Base-by-base conservation (phyloP, 2,329 filamentous ascomycete genomes). In the Seiridium cupressi region DNA sequence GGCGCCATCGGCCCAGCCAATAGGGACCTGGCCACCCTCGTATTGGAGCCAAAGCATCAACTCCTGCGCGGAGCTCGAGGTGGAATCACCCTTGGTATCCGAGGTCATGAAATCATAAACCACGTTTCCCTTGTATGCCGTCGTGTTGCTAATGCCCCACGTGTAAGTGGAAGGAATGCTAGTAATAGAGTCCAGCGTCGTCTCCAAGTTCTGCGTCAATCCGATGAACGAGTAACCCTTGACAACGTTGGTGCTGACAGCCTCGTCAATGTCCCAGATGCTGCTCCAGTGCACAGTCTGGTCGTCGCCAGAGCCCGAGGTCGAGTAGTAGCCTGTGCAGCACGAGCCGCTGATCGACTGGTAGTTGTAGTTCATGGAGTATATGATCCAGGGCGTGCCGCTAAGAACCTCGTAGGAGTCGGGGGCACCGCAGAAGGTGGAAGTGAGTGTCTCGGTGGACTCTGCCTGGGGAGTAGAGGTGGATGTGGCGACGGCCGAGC, bases 171-270 rank as follows among this genome's bases (percentile, higher is more conserved):
- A 69, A 0, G 77, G 77, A 34, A 79, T 79, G 47, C 70, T 72
- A 4, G 66, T 64, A 40, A 79, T 79, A 7, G 67, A 71, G 4
- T 70, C 72, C 34, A 79, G 65, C 34, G 66, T 69, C 13, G 69
- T 77, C 63, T 77, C 74, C 7, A 79, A 68, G 60, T 76, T 75
- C 62, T 77, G 69, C 5, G 76, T 79, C 31, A 79, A 66, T 4
- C 77, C 77, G 42, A 79, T 72, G 65, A 79, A 79, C 1, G 74
- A 75, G 64, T 79, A 79, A 7, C 77, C 77, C 62, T 79, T 78
- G 34, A 76, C 74, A 7, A 77, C 67, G 59, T 77, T 74, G 36
- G 58, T 61, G 62, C 66, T 68, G 59, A 70, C 70, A n/a, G 51
- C 57, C 61, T 72, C 71, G 60, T 75, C 71, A 9, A 79, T 79